Evolutionary conservation across 2,329 filamentous ascomycete genomes (phyloP), one percentile per base, ranked within the genome.

Genomic region (Trematosphaeria pertusa): DNA sequence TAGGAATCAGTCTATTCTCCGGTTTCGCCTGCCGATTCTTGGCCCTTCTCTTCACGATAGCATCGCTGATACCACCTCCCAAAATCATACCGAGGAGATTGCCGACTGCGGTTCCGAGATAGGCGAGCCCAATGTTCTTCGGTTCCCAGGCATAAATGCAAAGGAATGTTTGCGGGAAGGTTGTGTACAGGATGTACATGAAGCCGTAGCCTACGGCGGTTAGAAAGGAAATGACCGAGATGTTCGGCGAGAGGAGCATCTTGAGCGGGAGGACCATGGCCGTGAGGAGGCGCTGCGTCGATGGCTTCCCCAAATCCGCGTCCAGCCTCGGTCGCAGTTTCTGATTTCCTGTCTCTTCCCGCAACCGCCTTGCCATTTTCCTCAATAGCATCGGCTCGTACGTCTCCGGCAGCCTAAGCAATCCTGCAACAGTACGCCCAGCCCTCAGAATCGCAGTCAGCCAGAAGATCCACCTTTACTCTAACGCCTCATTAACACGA

Each of bases 281-380:
- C 12, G 59, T 65, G 9, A 61, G 44, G 57, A 77, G 39, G 8
- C 26, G 37, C 7, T 18, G 15, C n/a, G n/a, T 15, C 4, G 44
- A 30, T 3, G 14, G 14, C 12, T 15, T 15, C 10, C 19, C 19
- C 21, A 14, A 9, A n/a, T 32, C n/a, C 11, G n/a, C 12, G 4
- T 43, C 10, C 55, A 56, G 45, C 68, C 63, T 53, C 65, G 62
- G 14, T 73, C 52, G 20, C 1, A 45, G 49, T 87, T 88, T 92
- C 79, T 86, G 93, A 32, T 87, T 77, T 4, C 82, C 77, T 52
- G 81, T 87, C 52, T 90, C 84, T 65, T 28, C 26, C 17, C 21
- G 35, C 10, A 48, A n/a, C 10, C 22, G 20, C 2, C 17, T 5
- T 10, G 44, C 18, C 63, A 56, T 4, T 73, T 69, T 20, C 10